Evolutionary conservation across 2,329 filamentous ascomycete genomes (phyloP), one percentile per base, ranked within the genome.

Genomic region (Coniella lustricola): DNA sequence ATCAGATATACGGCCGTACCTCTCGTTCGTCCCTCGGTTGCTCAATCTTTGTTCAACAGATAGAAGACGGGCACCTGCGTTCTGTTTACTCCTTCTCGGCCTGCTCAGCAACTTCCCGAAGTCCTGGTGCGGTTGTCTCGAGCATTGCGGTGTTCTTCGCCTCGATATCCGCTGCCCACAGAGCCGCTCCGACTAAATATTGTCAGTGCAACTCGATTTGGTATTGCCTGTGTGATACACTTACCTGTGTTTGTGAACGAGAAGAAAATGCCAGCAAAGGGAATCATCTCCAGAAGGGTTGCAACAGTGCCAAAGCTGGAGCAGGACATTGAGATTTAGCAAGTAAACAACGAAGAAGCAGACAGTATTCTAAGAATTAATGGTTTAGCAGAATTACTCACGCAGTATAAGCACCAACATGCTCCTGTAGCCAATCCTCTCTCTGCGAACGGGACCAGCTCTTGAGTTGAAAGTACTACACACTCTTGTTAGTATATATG

Each of bases 131-230:
- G 13, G 74, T 77, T 52, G 69, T 66, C 45, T 68, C 61, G 9
- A 69, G 68, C 72, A 77, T 77, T 35, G 66, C 63, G 9, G 66
- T 71, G 48, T 71, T 68, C 57, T 74, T 73, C 22, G 67, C 64
- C 64, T 94, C 89, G 50, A 94, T 79, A 64, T 94, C 90, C 16
- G 88, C 87, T 35, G 91, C 90, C 90, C 90, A 96, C n/a, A 97
- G 70, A 7, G 91, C 91, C 46, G 90, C 91, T 7, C 90, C 91
- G 50, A 95, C 89, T 82, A 7, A 46, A 37, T 47, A 46, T 34
- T 10, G 44, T 46, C 12, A 46, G 36, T 40, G 16, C 33, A 17
- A 14, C 14, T 29, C n/a, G 17, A 16, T 16, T 2, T 13, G 17
- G 17, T n/a, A 10, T 9, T 20, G 12, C 12, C 12, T 39, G 17